Base-by-base conservation (phyloP, 2,329 filamentous ascomycete species). In the Exophiala oligosperma region DNA sequence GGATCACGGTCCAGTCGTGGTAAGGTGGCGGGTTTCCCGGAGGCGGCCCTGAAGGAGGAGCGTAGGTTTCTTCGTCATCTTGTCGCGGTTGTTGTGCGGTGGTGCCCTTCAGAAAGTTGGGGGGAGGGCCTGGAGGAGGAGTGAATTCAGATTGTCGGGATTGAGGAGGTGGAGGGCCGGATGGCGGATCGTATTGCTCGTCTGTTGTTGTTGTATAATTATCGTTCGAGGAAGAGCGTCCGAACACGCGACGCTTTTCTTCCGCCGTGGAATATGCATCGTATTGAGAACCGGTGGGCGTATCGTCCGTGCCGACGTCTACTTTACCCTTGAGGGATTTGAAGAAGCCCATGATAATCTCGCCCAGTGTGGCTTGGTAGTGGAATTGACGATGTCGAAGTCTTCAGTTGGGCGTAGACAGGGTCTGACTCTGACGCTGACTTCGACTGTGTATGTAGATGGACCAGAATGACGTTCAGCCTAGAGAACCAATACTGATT, bases 1-100 rank as follows among this genome's bases (percentile, higher is more conserved):
- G 83, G 3, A 86, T 77, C 1, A 79, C 74, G 52, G 82, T 79
- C 84, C 84, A 87, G 70, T 85, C 82, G 69, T 86, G 84, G 65
- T 85, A 84, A 26, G 81, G 79, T 17, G 82, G 82, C 12, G 82
- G 82, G 24, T 74, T 71, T 12, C 26, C 23, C n/a, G 12, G 26
- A 43, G 37, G 28, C 21, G 61, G 56, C 23, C 57, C 49, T 32
- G 56, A 52, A 51, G 62, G 61, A n/a, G 57, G 57, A 7, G 38
- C 24, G 41, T 49, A 54, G 35, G 38, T 21, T 41, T 65, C 57
- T 48, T 57, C 32, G 32, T 9, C 32, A 11, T 35, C 41, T 37
- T 37, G 24, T 26, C 23, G 26, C 28, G 43, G 21, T 24, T 49
- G 43, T 9, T 48, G 23, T 67, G 71, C 47, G n/a, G 3, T 17